These are phyloP conservation scores for Patellifolia procumbens DNA, from an alignment of 179 eudicot genomes.

Conservation along the genomic window DNA sequence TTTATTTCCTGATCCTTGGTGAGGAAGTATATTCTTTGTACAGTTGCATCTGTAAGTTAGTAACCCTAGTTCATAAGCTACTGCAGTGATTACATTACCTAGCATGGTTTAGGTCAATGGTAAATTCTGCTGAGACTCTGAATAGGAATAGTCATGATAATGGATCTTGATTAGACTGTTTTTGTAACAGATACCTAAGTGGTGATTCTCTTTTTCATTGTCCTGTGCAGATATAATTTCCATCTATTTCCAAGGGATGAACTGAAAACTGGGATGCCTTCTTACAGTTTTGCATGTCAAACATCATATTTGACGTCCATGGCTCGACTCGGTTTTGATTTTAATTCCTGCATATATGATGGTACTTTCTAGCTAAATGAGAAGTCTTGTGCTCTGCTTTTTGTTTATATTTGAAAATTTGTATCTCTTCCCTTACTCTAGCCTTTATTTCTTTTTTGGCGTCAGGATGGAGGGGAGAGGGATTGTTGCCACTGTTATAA, in stretches of 20 bases:
- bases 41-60: background rate
- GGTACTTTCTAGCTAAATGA: slow-evolving; percentile 45
- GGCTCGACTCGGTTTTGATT: slow-evolving; percentile 93
- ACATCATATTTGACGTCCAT: slow-evolving; percentile 84
- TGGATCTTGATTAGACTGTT: slow-evolving; percentile 1
- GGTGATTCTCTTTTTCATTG: slow-evolving; percentile 7
- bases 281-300: slow-evolving; percentile 89
- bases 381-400: slow-evolving; percentile 4
- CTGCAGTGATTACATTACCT: background rate
- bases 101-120: background rate
- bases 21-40: background rate
- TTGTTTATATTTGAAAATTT: background rate
- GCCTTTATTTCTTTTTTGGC: background rate
- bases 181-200: background rate
- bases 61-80: background rate
- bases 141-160: slow-evolving; percentile 3
- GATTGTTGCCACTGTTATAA: slow-evolving; percentile 2
- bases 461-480: background rate
- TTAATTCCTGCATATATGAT: slow-evolving; percentile 82
- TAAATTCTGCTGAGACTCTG: background rate
- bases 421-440: background rate
- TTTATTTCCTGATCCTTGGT: background rate
- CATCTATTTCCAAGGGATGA: slow-evolving; percentile 95
- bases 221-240: slow-evolving; percentile 78
- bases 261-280: slow-evolving; percentile 77